phyloP scores from a whole-genome alignment of 352 stramenopile genomes.

The Globisporangium polare region DNA sequence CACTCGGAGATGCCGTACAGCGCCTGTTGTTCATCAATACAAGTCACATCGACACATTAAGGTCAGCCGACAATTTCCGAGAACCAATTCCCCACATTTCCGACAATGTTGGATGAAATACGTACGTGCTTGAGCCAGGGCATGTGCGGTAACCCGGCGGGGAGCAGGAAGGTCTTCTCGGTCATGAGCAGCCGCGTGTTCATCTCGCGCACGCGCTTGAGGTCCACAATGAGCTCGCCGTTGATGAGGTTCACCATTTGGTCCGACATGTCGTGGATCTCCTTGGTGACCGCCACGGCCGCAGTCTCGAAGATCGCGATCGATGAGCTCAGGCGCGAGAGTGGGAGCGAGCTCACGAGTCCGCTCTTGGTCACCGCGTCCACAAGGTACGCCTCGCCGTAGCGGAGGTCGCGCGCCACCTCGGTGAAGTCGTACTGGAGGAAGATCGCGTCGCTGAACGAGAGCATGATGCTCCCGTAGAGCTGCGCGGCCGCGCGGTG shows the following conservation, averaged over 20 bases:
- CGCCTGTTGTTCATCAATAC: constrained; percentile 23
- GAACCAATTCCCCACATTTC: background rate
- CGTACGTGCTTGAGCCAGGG: constrained; percentile 83
- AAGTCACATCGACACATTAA: background rate
- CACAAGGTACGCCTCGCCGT: constrained; percentile 52
- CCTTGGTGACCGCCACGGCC: constrained; percentile 40
- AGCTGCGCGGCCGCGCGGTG: constrained; percentile 72
- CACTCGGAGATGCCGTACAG: constrained; percentile 83
- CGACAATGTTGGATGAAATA: constrained; percentile 9
- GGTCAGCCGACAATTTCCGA: background rate
- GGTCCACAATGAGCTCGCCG: constrained; percentile 59
- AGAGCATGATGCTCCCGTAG: constrained; percentile 74
- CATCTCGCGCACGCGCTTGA: constrained; percentile 78
- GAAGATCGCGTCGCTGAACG: constrained; percentile 78
- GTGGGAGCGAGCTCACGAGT: constrained; percentile 27
- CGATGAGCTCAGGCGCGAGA: constrained; percentile 50
- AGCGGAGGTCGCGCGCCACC: constrained; percentile 62
- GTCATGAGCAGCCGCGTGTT: constrained; percentile 83
- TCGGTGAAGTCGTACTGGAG: constrained; percentile 85
- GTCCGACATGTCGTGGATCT: constrained; percentile 59
- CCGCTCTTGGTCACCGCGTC: constrained; percentile 35
- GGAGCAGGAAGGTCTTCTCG: constrained; percentile 75
- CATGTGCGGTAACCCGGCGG: constrained; percentile 57
- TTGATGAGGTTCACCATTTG: constrained; percentile 57
- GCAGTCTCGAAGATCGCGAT: constrained; percentile 62